Conservation (phyloP, 2,329 filamentous ascomycete genomes). For the Gyromitra esculenta region DNA sequence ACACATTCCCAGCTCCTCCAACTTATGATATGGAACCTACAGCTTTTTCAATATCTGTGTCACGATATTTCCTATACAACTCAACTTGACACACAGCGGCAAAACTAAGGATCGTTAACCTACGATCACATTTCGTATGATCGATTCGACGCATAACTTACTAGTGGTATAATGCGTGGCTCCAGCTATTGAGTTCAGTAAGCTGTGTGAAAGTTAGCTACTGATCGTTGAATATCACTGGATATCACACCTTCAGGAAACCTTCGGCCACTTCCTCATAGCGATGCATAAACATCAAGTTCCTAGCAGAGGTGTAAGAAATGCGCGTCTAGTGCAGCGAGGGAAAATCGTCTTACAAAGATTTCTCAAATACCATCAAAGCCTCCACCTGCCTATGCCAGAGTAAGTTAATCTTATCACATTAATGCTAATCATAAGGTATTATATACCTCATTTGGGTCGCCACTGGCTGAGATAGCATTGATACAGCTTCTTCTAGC, state of each 20-base stretch:
- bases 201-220: constrained; percentile 63
- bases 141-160: constrained; percentile 37
- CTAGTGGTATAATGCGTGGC: constrained; percentile 87
- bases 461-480: constrained; percentile 69
- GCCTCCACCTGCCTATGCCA: constrained; percentile 75
- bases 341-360: constrained; percentile 64
- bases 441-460: constrained; percentile 73
- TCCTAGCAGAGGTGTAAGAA: constrained; percentile 57
- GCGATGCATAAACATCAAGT: constrained; percentile 79
- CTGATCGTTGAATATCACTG: constrained; percentile 46
- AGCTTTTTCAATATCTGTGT: constrained; percentile 66
- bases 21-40: constrained; percentile 26
- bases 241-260: constrained; percentile 70
- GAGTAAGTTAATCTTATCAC: constrained; percentile 13
- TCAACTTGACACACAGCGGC: constrained; percentile 81
- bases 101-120: constrained; percentile 63
- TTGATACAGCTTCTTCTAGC: constrained; percentile 72
- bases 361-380: constrained; percentile 84
- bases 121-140: neutral
- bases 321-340: neutral
- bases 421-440: neutral
- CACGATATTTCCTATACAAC: constrained; percentile 74
- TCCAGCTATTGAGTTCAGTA: constrained; percentile 88
- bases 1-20: neutral
- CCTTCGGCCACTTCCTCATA: constrained; percentile 77